These are phyloP conservation scores for Sextonia rubra DNA, from an alignment of 164 flowering plant species.

Conservation along the genomic window DNA sequence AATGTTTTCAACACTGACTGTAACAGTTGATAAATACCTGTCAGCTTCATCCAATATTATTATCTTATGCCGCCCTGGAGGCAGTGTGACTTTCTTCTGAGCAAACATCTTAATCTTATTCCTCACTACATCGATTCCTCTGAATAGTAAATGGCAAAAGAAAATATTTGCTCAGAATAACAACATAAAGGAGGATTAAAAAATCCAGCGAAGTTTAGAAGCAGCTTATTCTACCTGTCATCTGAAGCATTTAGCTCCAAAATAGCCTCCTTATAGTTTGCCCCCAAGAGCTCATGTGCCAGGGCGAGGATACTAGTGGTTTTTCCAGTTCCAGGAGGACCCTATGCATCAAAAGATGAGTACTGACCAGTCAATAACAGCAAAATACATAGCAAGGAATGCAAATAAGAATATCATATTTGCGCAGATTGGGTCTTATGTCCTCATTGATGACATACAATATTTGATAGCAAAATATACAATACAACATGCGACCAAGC, in stretches of 20 bases:
- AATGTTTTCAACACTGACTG: not conserved
- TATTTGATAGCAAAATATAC: too few relatives aligned
- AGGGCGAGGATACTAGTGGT: conserved; percentile 96
- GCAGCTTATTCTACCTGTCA: conserved; percentile 52
- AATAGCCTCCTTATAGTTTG: conserved; percentile 87
- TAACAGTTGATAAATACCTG: conserved; percentile 43
- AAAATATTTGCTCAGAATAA: not conserved
- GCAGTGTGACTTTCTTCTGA: conserved; percentile 89
- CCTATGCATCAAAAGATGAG: conserved; percentile 35
- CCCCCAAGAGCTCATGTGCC: conserved; percentile 88
- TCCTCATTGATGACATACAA: too few relatives aligned
- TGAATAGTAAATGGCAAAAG: conserved; percentile 15
- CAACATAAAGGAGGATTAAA: not conserved
- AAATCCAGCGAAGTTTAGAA: not conserved
- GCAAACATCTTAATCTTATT: conserved; percentile 99
- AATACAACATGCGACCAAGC: too few relatives aligned
- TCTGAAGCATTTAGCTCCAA: conserved; percentile 97
- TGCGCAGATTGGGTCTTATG: too few relatives aligned
- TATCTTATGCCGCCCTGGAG: conserved; percentile 86
- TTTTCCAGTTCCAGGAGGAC: conserved; percentile 98
- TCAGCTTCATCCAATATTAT: conserved; percentile 96
- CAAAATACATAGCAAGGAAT: too few relatives aligned
- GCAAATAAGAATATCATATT: too few relatives aligned
- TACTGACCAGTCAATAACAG: too few relatives aligned
- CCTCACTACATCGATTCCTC: conserved; percentile 98